Percentiles rank a stretch among this genome's conserved stretches.
phyloP scores from a whole-genome alignment of 2,329 filamentous ascomycete genomes.

The Calonectria crousiana region DNA sequence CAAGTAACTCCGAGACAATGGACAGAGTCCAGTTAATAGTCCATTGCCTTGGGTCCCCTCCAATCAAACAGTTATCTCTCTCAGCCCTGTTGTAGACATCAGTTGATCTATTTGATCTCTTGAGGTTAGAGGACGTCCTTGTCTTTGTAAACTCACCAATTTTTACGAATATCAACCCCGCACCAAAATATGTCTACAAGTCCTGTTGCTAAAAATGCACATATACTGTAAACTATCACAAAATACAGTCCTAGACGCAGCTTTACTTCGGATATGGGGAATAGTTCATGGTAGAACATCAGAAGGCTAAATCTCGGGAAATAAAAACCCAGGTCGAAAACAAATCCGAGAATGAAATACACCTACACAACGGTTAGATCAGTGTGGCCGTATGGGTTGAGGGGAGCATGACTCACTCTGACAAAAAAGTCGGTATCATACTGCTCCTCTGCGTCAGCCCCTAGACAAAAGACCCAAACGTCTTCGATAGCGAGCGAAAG shows the following conservation, averaged over 20 bases:
- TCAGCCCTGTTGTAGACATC: background rate
- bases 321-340: background rate
- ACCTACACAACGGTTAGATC: too few relatives aligned
- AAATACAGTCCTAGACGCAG: background rate
- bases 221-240: background rate
- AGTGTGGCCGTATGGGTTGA: too few relatives aligned
- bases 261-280: background rate
- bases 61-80: background rate
- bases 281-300: background rate
- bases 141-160: too few relatives aligned
- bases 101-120: accelerated
- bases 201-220: background rate
- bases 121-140: too few relatives aligned
- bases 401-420: background rate
- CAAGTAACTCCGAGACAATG: background rate
- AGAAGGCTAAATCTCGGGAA: background rate
- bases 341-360: background rate
- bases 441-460: background rate
- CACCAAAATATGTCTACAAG: background rate
- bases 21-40: background rate
- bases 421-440: background rate
- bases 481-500: background rate
- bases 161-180: background rate
- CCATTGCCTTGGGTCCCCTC: background rate
- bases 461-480: background rate